Base-by-base conservation (phyloP, 2,329 filamentous ascomycete species). In the Cryphonectria nitschkei region DNA sequence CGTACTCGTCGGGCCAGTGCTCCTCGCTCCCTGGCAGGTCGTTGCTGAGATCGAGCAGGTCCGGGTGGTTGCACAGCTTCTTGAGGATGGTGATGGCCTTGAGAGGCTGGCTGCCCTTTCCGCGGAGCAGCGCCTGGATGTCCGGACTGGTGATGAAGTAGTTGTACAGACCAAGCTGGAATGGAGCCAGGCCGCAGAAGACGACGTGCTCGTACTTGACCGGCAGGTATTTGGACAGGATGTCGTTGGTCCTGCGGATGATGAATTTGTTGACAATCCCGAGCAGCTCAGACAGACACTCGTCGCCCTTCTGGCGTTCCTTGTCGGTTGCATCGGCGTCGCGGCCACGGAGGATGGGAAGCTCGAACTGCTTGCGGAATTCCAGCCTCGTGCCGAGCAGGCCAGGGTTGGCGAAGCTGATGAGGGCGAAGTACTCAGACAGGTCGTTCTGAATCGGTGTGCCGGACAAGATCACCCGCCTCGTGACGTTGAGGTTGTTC, bases 191-290 rank as follows among this genome's bases (percentile, higher is more conserved):
- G 76, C 95, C 95, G 86, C 96, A 99, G 82, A 99, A 99, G 0
- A 99, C 96, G 41, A 99, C 96, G 79, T 99, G 96, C 81, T 99
- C 96, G 81, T 99, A 99, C 84, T 99, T 99, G 84, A 98, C 91
- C 0, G 96, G 96, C 71, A 99, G 83, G 78, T 99, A 99, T 80
- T 99, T 99, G 67, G 95, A 98, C 34, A 99, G 83, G 73, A 99
- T 97, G 78, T 99, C 96, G 86, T 99, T 99, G 4, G 95, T 98
- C 70, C 96, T 91, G 72, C 96, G 92, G 76, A 99, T 99, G 79
- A 99, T 97, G 82, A 99, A 99, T 78, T 97, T 98, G 83, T 98
- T 99, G 78, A 99, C 96, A 61, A 97, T 84, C 2, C 85, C 85
- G 3, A 97, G 88, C 19, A 99, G 87, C 77, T 97, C 95, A 4